Base-by-base conservation (phyloP, 768 basidiomycete species). In the Leccinum subtestaceum region DNA sequence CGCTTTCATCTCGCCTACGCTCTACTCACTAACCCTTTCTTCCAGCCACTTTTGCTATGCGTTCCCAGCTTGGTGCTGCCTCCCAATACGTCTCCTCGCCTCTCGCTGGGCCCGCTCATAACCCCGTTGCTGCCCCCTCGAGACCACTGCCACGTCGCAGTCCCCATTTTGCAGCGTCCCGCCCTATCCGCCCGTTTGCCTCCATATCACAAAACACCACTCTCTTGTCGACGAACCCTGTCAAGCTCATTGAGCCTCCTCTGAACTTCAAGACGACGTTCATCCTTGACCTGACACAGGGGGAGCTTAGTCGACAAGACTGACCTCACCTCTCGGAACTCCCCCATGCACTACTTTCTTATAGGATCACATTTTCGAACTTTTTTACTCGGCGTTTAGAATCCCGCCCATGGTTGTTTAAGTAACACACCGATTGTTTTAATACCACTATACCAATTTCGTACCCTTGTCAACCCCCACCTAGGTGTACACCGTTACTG, bases 231-330 rank as follows among this genome's bases (percentile, higher is more conserved):
- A 78, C 77, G 52, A 82, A 83, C 56, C 76, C 86, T 6, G 78
- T 85, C 17, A 93, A 93, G 68, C 78, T 93, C 68, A 92, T 94
- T 58, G 82, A 91, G 70, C 88, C 89, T 10, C 89, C 92, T 27
- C 80, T 84, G 67, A 85, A 88, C 70, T 84, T 84, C 73, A 81
- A 83, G 70, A 78, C 79, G 51, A 84, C 82, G 40, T 93, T 92
- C 65, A 78, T 88, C 60, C 84, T 94, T 54, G 82, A 93, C 73
- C 80, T 94, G 58, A 92, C 91, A 0, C 91, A 91, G 70, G 90
- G 84, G 8, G 91, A 94, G 71, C 81, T 94, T 71, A 82, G 89
- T 72, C 79, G 89, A 67, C 86, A 86, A 73, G 81, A 82, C 63
- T 82, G 69, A 77, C 46, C 34, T 45, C 1, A 4, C 38, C 25